Conservation (phyloP, 305 asterid species). For the Lippia alba region DNA sequence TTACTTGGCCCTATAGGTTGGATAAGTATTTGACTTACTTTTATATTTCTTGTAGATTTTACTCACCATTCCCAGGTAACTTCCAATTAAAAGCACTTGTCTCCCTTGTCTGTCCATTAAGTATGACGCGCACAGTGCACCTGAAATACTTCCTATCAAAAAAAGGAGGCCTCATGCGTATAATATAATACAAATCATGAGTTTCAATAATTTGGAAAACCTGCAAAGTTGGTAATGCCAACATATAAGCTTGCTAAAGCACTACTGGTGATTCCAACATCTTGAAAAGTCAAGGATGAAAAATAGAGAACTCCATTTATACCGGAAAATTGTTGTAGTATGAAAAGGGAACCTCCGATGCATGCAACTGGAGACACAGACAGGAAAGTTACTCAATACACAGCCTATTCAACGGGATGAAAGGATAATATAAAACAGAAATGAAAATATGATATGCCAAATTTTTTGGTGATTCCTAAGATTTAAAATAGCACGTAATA, state of each 20-base stretch:
- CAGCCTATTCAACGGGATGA: conserved; percentile 12
- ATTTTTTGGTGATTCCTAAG: not conserved
- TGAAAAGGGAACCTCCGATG: conserved; percentile 80
- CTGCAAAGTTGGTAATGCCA: conserved; percentile 82
- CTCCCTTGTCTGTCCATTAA: conserved; percentile 88
- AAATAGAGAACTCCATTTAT: conserved; percentile 89
- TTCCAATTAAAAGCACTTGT: conserved; percentile 71
- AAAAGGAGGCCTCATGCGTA: conserved; percentile 15
- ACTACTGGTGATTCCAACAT: conserved; percentile 78
- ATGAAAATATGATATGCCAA: not conserved
- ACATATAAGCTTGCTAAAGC: conserved; percentile 73
- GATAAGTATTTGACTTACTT: conserved; percentile 10
- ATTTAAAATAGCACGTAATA: too few relatives aligned
- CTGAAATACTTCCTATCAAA: conserved; percentile 44
- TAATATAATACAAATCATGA: conserved; percentile 20
- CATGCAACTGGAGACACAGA: conserved; percentile 68
- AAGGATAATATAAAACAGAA: not conserved
- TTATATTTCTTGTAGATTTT: conserved; percentile 1
- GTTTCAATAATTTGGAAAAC: conserved; percentile 40
- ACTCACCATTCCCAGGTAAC: conserved; percentile 88
- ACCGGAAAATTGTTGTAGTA: conserved; percentile 86
- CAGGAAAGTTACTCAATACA: conserved; percentile 9
- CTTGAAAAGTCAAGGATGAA: conserved; percentile 81
- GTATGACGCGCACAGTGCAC: conserved; percentile 77
- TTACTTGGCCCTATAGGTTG: not conserved